A percentile compares a stretch with the other conserved stretches of the same genome.
These are phyloP conservation scores for Sporothrix brunneoviolacea DNA, from an alignment of 2,329 filamentous ascomycete genomes.

Conservation along the genomic window DNA sequence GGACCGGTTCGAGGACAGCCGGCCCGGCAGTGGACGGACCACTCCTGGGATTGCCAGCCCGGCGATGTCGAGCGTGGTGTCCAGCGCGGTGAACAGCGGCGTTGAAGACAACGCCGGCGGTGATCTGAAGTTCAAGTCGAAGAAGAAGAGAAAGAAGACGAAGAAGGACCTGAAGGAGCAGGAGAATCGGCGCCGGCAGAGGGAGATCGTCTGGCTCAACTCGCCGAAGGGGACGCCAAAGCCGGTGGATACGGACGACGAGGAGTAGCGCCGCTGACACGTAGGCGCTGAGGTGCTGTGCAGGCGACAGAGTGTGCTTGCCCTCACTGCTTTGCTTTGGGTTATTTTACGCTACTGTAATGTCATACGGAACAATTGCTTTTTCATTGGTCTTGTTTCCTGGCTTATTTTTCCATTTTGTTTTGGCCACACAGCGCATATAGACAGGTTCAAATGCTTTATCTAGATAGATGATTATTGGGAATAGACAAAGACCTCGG, in stretches of 20 bases:
- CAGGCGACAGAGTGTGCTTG: too few species aligned
- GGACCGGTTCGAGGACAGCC: conserved; percentile 81
- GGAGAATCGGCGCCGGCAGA: conserved; percentile 76
- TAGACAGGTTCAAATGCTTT: conserved; percentile 1
- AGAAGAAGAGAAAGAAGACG: conserved; percentile 98
- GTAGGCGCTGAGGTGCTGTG: not conserved
- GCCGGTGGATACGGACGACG: conserved; percentile 71
- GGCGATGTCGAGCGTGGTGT: conserved; percentile 51
- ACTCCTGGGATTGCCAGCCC: conserved; percentile 42
- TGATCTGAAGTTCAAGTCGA: conserved; percentile 76
- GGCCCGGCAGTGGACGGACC: conserved; percentile 42
- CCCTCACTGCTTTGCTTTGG: not conserved
- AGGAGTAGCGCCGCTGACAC: too few species aligned
- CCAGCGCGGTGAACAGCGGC: conserved; percentile 70
- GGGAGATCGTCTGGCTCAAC: conserved; percentile 81
- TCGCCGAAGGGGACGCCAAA: conserved; percentile 78
- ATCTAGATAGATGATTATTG: conserved; percentile 1
- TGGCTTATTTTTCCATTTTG: too few species aligned
- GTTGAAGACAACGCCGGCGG: conserved; percentile 61
- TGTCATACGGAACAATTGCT: too few species aligned
- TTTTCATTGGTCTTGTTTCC: not conserved
- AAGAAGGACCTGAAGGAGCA: conserved; percentile 93
- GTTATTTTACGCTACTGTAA: too few species aligned
- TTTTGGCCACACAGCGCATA: not conserved
- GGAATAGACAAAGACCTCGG: conserved; percentile 9